phyloP scores from a whole-genome alignment of 2,329 filamentous ascomycete species.

The Ceratocystis cubensis region DNA sequence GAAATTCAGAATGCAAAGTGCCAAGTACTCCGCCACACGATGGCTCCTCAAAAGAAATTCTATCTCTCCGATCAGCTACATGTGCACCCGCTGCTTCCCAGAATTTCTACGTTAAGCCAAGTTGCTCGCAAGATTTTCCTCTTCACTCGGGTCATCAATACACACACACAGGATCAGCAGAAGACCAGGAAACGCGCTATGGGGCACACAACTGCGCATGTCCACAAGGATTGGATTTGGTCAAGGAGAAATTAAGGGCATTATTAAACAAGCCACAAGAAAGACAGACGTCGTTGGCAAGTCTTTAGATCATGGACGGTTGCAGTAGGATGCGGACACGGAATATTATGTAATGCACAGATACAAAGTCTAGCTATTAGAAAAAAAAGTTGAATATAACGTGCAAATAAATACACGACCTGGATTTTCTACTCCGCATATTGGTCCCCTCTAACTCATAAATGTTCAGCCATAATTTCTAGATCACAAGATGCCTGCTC shows the following conservation, averaged over 20 bases:
- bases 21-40: no score
- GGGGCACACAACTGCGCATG: neutral
- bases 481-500: neutral
- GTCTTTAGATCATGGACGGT: neutral
- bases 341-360: neutral
- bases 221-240: neutral
- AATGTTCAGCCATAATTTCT: no score
- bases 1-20: no score
- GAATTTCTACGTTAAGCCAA: no score
- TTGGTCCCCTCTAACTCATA: neutral
- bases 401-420: neutral
- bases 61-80: no score
- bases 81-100: no score
- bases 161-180: neutral
- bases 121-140: neutral
- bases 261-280: neutral
- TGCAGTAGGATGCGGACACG: neutral
- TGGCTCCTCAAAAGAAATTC: no score
- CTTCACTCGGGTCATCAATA: neutral
- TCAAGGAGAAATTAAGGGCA: neutral
- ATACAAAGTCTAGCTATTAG: neutral
- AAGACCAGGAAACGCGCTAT: neutral
- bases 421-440: neutral
- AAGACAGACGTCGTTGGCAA: no score
- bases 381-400: neutral